These are phyloP conservation scores for Chlamydomonas eustigma DNA, from an alignment of 139 green algal genomes.

Conservation along the genomic window DNA sequence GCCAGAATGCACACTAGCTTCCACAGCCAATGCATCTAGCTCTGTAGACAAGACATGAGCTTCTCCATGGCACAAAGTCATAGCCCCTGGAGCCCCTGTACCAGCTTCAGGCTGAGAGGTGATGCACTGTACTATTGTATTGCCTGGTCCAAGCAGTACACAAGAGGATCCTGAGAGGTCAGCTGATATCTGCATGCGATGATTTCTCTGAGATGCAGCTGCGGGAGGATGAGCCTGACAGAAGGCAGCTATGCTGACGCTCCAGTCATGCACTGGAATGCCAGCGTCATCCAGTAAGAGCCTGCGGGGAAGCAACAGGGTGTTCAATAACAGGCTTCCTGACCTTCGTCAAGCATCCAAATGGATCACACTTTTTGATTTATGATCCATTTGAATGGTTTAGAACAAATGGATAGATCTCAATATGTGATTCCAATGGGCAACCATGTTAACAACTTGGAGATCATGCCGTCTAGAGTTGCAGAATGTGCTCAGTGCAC, in stretches of 20 bases:
- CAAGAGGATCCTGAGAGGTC: neutral
- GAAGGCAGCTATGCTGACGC: neutral
- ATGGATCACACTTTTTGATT: too few relatives aligned
- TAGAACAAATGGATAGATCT: too few relatives aligned
- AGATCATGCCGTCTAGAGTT: too few relatives aligned
- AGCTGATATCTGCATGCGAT: neutral
- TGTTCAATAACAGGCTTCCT: too few relatives aligned
- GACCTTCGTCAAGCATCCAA: too few relatives aligned
- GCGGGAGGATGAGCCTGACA: neutral
- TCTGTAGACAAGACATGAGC: constrained; percentile 19
- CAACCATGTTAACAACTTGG: too few relatives aligned
- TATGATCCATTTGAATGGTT: too few relatives aligned
- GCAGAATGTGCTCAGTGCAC: too few relatives aligned
- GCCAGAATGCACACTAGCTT: neutral
- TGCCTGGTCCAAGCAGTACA: neutral
- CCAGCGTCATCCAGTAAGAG: neutral
- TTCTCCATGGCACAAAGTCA: neutral
- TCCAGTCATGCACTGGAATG: constrained; percentile 11
- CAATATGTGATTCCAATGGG: too few relatives aligned
- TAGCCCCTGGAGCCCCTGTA: neutral
- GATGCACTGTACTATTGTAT: neutral
- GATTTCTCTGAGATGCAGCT: neutral
- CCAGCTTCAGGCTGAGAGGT: neutral
- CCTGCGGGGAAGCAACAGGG: too few relatives aligned
- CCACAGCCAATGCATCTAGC: constrained; percentile 24